These are phyloP conservation scores for Triglochin maritima DNA, from an alignment of 106 monocot genomes.

Conservation along the genomic window DNA sequence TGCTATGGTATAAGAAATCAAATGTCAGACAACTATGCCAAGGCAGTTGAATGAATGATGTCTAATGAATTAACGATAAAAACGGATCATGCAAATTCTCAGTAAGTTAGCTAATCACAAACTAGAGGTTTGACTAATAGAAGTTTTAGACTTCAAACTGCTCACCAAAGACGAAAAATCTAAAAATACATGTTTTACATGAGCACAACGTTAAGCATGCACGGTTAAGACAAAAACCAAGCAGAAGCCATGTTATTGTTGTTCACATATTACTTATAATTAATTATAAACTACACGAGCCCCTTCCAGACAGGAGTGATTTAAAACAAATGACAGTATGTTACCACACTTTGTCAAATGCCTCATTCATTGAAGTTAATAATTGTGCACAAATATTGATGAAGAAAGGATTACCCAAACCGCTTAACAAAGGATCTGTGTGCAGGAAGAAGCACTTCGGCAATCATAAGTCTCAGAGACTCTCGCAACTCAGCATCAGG, in stretches of 20 bases:
- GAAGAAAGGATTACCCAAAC: constrained; percentile 35
- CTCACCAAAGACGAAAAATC: too few species aligned
- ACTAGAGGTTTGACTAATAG: too few species aligned
- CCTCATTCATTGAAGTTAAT: background rate
- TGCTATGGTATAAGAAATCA: background rate
- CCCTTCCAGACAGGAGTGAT: background rate
- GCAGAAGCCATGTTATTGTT: background rate
- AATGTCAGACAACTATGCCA: background rate
- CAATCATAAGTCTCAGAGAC: constrained; percentile 44
- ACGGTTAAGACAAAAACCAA: background rate
- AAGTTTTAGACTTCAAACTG: too few species aligned
- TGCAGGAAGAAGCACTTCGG: constrained; percentile 59
- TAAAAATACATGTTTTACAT: too few species aligned
- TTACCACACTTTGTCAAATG: background rate
- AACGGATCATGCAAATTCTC: too few species aligned
- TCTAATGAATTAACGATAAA: too few species aligned
- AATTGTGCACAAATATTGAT: background rate
- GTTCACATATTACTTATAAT: background rate
- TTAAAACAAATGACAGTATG: background rate
- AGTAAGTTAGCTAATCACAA: too few species aligned
- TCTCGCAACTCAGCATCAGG: constrained; percentile 64
- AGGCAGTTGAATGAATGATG: background rate
- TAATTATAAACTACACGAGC: background rate
- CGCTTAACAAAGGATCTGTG: constrained; percentile 54
- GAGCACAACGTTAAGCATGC: too few species aligned